Evolutionary conservation across 345 rosid genomes (phyloP), one percentile per base, ranked within the genome.

Genomic region (Eucalyptus erythrocorys): DNA sequence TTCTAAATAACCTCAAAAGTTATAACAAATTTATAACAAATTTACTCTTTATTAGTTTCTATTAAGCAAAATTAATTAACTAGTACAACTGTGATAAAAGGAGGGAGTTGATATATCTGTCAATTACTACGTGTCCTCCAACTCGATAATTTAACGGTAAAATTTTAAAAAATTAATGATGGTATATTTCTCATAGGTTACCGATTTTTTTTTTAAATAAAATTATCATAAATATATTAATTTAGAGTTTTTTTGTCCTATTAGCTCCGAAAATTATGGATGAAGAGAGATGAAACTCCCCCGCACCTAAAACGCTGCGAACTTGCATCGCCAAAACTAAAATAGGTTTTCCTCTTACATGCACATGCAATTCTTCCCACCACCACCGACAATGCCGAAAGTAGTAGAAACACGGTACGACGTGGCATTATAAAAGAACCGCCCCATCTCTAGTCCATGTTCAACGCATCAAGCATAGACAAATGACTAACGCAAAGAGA

Each of bases 151-250:
- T 51, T 19, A 0, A 51, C 0, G 0, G 1, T 1, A 51, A 51
- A 8, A 7, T 51, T 51, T 21, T 19, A 51, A 0, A 51, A 51
- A 51, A 51, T 51, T 1, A 19, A 51, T 0, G 0, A 51, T 21
- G 2, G 0, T 0, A 0, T 7, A 51, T 21, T 51, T 51, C 0
- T 51, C 10, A 1, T 51, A 51, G 0, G 4, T 1, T 7, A 51
- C 0, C 0, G 0, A 21, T 51, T 51, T 51, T 51, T 51, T 51
- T 19, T 51, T 19, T 7, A 51, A 21, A 10, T 51, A 51, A 51
- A 51, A 7, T 51, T 7, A 51, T 19, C 0, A 51, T 50, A 50
- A 50, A 50, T 50, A 17, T 51, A 51, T 51, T 19, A 51, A 51
- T 51, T 51, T 51, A 51, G 1, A 21, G 2, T 1, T 19, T 21